Evolutionary conservation across 2,329 filamentous ascomycete genomes (phyloP), one percentile per base, ranked within the genome.

Genomic region (Xylaria sp.): DNA sequence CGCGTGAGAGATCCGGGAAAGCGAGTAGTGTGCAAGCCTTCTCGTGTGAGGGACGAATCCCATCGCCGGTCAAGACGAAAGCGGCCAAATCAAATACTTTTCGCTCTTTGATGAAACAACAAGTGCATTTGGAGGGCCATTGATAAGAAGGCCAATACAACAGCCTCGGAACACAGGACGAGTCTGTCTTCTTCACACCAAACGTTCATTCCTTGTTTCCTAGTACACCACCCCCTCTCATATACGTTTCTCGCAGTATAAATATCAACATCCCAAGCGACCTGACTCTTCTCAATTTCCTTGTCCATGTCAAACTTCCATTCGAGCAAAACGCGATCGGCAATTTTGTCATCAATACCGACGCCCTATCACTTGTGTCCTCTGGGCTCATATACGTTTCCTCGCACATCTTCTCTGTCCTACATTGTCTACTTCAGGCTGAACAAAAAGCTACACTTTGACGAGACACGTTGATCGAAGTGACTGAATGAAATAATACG

Each of bases 1-100:
- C 64, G 71, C 7, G 65, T 73, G 52, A 64, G 67, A 43, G 57
- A 72, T 18, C 64, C 45, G 45, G 57, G 46, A 13, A 72, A 72
- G 62, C 58, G 63, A 9, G 13, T 9, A 13, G 34, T n/a, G 23
- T 20, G 6, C 18, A 50, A 50, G 23, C 7, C 12, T 10, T n/a
- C 30, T 15, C 23, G 34, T 0, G 9, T 15, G 25, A 13, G 12
- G 7, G 9, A 23, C 20, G 9, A 13, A 46, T 12, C 10, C 2
- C 4, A 18, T 25, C 41, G 6, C 5, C 20, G 8, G 28, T 6
- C 53, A 64, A 59, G 23, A 18, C 18, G 43, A 32, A 34, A 32
- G n/a, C 12, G 10, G 23, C 6, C 10, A 2, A 28, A 5, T 34
- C 4, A 57, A 4, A 20, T n/a, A 23, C n/a, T 15, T 18, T 45